These are phyloP conservation scores for Eugenia klotzschiana DNA, from an alignment of 441 rosid genomes.

Conservation along the genomic window DNA sequence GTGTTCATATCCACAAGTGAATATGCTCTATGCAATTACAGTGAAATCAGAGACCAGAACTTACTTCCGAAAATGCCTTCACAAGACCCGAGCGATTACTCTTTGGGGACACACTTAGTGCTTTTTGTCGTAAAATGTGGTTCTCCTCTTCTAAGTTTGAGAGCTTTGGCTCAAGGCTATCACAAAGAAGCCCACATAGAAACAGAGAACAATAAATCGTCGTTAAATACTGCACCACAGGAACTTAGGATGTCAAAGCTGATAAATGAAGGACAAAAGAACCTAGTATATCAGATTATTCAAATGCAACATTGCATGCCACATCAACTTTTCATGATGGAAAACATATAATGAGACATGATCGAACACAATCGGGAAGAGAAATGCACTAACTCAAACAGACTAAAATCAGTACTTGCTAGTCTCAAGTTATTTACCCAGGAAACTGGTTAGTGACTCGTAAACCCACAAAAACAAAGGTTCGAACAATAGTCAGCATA, in stretches of 20 bases:
- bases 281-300: not conserved
- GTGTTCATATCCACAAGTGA: not conserved
- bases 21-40: not conserved
- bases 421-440: not conserved
- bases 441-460: not conserved
- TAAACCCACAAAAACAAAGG: not conserved
- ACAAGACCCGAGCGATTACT: conserved; percentile 26
- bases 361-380: not conserved
- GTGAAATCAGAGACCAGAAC: conserved; percentile 9
- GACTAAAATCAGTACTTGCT: not conserved
- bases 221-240: not conserved
- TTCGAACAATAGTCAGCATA: not conserved
- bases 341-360: not conserved
- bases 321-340: not conserved
- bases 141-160: conserved; percentile 76
- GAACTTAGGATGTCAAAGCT: not conserved
- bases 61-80: conserved; percentile 60
- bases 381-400: not conserved
- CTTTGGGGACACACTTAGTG: conserved; percentile 46
- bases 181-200: conserved; percentile 3
- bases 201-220: not conserved
- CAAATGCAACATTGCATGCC: not conserved
- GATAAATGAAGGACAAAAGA: not conserved
- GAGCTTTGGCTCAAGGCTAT: conserved; percentile 69
- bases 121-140: conserved; percentile 70